Base-by-base conservation (phyloP, 140 eudicot genomes). In the Flaveria floridana region DNA sequence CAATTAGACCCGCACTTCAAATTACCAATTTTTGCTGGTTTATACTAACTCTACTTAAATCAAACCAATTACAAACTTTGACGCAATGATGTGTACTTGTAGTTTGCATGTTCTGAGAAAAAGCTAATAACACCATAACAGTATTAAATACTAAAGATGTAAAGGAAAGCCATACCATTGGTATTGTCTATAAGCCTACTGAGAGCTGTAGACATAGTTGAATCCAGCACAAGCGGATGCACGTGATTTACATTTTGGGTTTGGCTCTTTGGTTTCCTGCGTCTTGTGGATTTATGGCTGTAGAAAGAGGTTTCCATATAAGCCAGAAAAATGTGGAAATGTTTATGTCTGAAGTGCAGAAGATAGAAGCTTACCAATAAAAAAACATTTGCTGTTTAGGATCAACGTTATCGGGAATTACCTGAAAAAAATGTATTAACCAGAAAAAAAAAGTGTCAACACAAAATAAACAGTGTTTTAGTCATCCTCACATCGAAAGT, bases 381-480 rank as follows among this genome's bases (percentile, higher is more conserved):
- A 81, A 85, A 77, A 95, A 87, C n/a, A 88, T 85, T 73, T 88
- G 87, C 68, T 75, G 88, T 84, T 83, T 85, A 53, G 92, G 95
- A 79, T 91, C 97, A 82, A 84, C 88, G 68, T 87, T 95, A 59
- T 85, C 96, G 6, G 88, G 85, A 58, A 85, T 83, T 56, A 82
- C 76, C 98, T 90, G 87, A 65, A 41, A 25, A 65, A 41, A 41
- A 74, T 51, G 48, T 44, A 71, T 70, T 74, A 71, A 47, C 37
- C 46, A 70, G 65, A 4, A 34, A 34, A 76, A 25, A 61, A 2
- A 39, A 48, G 73, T 52, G 65, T 59, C 39, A 34, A 48, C 13
- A 70, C 46, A 59, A 59, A 3, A 18, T 3, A 44, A 72, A 52
- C 25, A 64, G 30, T 19, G 65, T 12, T 28, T 66, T 56, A 26